phyloP scores from a whole-genome alignment of 2,329 filamentous ascomycete species.

The Parascedosporium putredinis region DNA sequence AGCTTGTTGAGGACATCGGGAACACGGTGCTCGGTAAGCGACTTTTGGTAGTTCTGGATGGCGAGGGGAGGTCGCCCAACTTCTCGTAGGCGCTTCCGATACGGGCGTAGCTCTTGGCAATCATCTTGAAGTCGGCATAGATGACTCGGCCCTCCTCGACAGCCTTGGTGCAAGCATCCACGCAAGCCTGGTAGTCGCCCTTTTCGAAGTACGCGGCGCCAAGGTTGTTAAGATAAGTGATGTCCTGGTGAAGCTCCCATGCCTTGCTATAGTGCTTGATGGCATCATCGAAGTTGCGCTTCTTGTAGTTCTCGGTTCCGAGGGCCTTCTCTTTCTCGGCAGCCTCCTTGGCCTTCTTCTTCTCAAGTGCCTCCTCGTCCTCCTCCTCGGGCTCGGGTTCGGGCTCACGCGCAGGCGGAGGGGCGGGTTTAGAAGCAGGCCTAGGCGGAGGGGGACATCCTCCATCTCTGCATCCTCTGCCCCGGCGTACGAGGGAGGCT shows the following conservation, averaged over 20 bases:
- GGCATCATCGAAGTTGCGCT: slow-evolving; percentile 89
- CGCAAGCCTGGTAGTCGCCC: slow-evolving; percentile 79
- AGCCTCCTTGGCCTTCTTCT: slow-evolving; percentile 83
- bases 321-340: slow-evolving; percentile 92
- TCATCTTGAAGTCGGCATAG: slow-evolving; percentile 93
- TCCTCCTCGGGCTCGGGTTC: slow-evolving; percentile 53
- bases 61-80: slow-evolving; percentile 69
- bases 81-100: slow-evolving; percentile 94
- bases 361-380: slow-evolving; percentile 74
- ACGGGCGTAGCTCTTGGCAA: slow-evolving; percentile 95
- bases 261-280: slow-evolving; percentile 92
- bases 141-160: slow-evolving; percentile 82
- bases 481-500: slow-evolving; percentile 21
- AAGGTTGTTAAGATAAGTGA: slow-evolving; percentile 94
- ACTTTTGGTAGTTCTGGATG: slow-evolving; percentile 83
- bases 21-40: slow-evolving; percentile 91
- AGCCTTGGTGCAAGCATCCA: slow-evolving; percentile 79
- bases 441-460: slow-evolving; percentile 52
- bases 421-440: slow-evolving; percentile 27
- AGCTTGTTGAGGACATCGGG: slow-evolving; percentile 91
- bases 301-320: slow-evolving; percentile 95
- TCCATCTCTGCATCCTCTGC: slow-evolving; percentile 72
- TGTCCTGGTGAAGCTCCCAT: slow-evolving; percentile 91
- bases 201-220: slow-evolving; percentile 94
- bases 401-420: slow-evolving; percentile 21